Conservation (phyloP, 1,284 basidiomycete genomes). For the Papiliotrema nemorosa region DNA sequence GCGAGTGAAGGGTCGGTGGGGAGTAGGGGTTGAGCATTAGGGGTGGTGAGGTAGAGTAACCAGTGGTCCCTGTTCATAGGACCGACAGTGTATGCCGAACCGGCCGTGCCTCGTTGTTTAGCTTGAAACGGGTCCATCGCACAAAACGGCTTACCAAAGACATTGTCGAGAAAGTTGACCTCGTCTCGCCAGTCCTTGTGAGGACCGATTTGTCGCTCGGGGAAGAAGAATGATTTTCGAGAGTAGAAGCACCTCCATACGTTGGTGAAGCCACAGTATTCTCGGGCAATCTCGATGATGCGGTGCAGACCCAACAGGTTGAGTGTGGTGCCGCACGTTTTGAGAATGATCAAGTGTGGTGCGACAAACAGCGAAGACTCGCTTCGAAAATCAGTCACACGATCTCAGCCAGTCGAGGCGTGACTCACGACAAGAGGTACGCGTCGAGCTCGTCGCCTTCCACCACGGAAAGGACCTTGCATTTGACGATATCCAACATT, state of each 20-base stretch:
- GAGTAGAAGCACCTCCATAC: slow-evolving; percentile 94
- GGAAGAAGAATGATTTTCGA: slow-evolving; percentile 99
- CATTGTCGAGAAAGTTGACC: slow-evolving; percentile 82
- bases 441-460: slow-evolving; percentile 87
- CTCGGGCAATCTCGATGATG: slow-evolving; percentile 83
- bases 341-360: slow-evolving; percentile 93
- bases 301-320: slow-evolving; percentile 90
- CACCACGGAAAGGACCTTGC: slow-evolving; percentile 89
- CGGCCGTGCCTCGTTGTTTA: slow-evolving; percentile 53
- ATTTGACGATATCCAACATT: slow-evolving; percentile 95
- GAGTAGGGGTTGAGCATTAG: slow-evolving; percentile 48
- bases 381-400: slow-evolving; percentile 57
- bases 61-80: slow-evolving; percentile 99
- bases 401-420: background rate
- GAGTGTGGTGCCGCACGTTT: slow-evolving; percentile 98
- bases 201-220: slow-evolving; percentile 89
- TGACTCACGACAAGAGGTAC: slow-evolving; percentile 82
- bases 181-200: slow-evolving; percentile 95
- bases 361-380: slow-evolving; percentile 97
- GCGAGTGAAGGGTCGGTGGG: slow-evolving; percentile 22
- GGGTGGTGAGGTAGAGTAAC: slow-evolving; percentile 86
- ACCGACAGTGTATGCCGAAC: slow-evolving; percentile 93
- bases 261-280: slow-evolving; percentile 67
- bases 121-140: background rate
- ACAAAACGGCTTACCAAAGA: slow-evolving; percentile 60